Evolutionary conservation across 2,329 filamentous ascomycete genomes (phyloP).

Genomic region (Fusarium xyrophilum): DNA sequence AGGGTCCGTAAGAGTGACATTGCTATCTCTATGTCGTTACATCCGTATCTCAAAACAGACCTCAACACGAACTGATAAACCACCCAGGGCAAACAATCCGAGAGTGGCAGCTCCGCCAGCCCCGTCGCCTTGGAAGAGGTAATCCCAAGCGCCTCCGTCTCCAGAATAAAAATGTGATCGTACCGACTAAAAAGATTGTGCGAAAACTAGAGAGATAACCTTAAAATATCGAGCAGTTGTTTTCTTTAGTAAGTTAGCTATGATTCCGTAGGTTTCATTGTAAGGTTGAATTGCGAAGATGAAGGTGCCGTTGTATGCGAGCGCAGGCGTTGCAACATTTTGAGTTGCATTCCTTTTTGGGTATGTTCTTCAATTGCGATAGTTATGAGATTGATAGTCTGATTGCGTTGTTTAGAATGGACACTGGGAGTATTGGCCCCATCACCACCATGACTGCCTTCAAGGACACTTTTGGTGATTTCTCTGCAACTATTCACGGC

Average conservation of each 20-base stretch:
- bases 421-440: constrained; percentile 63
- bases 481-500: constrained; percentile 63
- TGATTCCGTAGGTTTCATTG: neutral
- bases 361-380: constrained; percentile 10
- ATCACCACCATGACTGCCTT: constrained; percentile 65
- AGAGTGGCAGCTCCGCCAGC: constrained; percentile 20
- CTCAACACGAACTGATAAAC: neutral
- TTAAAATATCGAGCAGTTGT: neutral
- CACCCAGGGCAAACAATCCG: neutral
- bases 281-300: neutral
- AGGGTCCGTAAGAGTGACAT: no score
- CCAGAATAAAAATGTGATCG: constrained; percentile 35
- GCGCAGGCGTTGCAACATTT: constrained; percentile 42
- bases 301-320: constrained; percentile 41
- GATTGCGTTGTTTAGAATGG: constrained; percentile 29
- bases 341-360: constrained; percentile 46
- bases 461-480: constrained; percentile 56
- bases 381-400: neutral
- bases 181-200: constrained; percentile 21
- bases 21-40: neutral
- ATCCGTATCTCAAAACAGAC: neutral
- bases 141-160: constrained; percentile 20
- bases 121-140: constrained; percentile 19
- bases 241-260: neutral
- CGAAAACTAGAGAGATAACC: neutral